Conservation (phyloP, 768 basidiomycete genomes). For the Tylopilus plumbeoviolaceoides region DNA sequence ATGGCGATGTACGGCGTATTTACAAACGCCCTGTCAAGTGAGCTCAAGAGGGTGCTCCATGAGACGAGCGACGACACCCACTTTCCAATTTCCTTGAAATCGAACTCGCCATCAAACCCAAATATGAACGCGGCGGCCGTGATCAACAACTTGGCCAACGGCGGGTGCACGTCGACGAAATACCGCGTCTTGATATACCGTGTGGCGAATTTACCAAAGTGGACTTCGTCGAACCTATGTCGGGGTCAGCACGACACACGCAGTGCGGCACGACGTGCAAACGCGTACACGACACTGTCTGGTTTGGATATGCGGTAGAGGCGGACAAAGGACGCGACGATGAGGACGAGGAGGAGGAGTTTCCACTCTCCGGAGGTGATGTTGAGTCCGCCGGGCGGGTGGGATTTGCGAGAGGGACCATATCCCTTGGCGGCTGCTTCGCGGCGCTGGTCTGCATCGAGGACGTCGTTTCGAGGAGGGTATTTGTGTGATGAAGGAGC, state of each 20-base stretch:
- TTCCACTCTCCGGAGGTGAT: slow-evolving; percentile 74
- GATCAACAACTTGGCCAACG: slow-evolving; percentile 92
- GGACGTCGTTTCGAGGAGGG: slow-evolving; percentile 57
- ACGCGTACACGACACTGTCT: slow-evolving; percentile 84
- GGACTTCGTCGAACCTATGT: slow-evolving; percentile 92
- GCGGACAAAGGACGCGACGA: slow-evolving; percentile 78
- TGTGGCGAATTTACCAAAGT: slow-evolving; percentile 95
- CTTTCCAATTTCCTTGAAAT: slow-evolving; percentile 98
- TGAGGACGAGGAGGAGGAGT: slow-evolving; percentile 57
- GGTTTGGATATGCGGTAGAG: slow-evolving; percentile 84
- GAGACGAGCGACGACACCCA: slow-evolving; percentile 36
- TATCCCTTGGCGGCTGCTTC: slow-evolving; percentile 67
- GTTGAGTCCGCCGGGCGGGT: slow-evolving; percentile 57
- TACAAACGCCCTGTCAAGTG: slow-evolving; percentile 63
- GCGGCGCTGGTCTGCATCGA: slow-evolving; percentile 72
- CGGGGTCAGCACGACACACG: background rate
- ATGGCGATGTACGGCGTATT: slow-evolving; percentile 93
- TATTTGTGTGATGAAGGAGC: slow-evolving; percentile 46
- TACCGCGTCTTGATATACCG: slow-evolving; percentile 92
- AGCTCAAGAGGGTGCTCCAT: background rate
- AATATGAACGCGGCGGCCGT: slow-evolving; percentile 84
- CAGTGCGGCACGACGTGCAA: background rate
- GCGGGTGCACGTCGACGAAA: slow-evolving; percentile 96
- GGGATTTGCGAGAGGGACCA: slow-evolving; percentile 45
- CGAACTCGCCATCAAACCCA: slow-evolving; percentile 90